Conservation (phyloP, 2,329 filamentous ascomycete species). For the Stagonosporopsis chrysanthemi region DNA sequence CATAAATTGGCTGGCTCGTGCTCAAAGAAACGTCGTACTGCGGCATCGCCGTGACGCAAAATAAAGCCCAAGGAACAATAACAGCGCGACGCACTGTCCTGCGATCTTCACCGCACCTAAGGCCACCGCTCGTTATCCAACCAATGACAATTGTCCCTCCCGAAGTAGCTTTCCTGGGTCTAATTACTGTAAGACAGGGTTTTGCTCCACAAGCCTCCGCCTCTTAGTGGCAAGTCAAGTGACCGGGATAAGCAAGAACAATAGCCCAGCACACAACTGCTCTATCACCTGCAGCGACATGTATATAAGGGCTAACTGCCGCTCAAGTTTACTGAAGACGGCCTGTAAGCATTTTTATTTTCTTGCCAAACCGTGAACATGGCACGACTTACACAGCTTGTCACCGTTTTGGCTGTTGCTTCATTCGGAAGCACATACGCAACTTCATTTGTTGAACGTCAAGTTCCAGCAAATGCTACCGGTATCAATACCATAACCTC, state of each 20-base stretch:
- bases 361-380: slow-evolving; percentile 16
- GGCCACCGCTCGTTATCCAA: background rate
- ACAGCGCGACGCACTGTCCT: background rate
- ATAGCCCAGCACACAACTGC: background rate
- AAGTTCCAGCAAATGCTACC: slow-evolving; percentile 41
- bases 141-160: background rate
- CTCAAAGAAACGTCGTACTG: background rate
- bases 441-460: slow-evolving; percentile 36
- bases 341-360: too few species aligned
- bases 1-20: background rate
- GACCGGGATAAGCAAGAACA: background rate
- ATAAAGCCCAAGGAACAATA: slow-evolving; percentile 1
- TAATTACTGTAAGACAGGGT: slow-evolving; percentile 20
- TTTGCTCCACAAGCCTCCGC: background rate
- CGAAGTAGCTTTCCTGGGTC: slow-evolving; percentile 19
- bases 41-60: background rate
- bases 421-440: slow-evolving; percentile 31
- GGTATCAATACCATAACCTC: slow-evolving; percentile 46
- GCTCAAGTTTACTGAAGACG: background rate
- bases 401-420: slow-evolving; percentile 31
- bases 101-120: background rate
- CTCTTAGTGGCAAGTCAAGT: background rate
- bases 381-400: slow-evolving; percentile 32
- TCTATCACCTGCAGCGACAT: background rate
- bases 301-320: background rate